These are phyloP conservation scores for Dryas drummondii DNA, from an alignment of 306 rosid species.

Conservation along the genomic window DNA sequence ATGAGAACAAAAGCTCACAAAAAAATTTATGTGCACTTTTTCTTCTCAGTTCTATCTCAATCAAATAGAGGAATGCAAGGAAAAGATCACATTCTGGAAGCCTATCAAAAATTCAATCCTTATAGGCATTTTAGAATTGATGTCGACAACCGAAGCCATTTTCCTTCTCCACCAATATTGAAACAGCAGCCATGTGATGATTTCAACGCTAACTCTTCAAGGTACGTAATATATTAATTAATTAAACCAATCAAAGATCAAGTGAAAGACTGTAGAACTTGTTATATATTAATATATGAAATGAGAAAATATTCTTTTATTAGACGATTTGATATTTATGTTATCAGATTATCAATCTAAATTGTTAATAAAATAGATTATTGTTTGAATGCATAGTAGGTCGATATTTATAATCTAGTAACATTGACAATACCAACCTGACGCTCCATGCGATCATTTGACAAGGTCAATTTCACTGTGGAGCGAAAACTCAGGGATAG, in stretches of 20 bases:
- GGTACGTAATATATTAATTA: slow-evolving; percentile 29
- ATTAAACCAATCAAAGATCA: background rate
- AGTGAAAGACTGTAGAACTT: background rate
- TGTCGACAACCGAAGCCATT: slow-evolving; percentile 17
- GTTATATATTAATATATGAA: no score
- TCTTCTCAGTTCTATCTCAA: slow-evolving; percentile 52
- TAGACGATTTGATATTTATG: no score
- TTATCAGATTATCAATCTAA: no score
- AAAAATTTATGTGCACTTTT: background rate
- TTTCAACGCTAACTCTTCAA: slow-evolving; percentile 38
- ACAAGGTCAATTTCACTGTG: slow-evolving; percentile 11
- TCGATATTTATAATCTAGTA: no score
- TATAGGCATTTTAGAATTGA: slow-evolving; percentile 42
- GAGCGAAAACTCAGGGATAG: slow-evolving; percentile 7
- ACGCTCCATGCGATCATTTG: background rate
- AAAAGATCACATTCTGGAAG: slow-evolving; percentile 43
- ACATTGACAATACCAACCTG: background rate
- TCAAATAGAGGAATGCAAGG: slow-evolving; percentile 40
- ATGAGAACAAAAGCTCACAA: background rate
- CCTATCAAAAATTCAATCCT: slow-evolving; percentile 47
- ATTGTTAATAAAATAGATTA: no score
- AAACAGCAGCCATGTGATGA: slow-evolving; percentile 30
- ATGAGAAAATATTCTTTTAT: no score
- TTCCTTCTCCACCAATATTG: slow-evolving; percentile 31
- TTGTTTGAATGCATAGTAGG: no score